phyloP scores from a whole-genome alignment of 306 rosid species.

The Rosa chinensis region DNA sequence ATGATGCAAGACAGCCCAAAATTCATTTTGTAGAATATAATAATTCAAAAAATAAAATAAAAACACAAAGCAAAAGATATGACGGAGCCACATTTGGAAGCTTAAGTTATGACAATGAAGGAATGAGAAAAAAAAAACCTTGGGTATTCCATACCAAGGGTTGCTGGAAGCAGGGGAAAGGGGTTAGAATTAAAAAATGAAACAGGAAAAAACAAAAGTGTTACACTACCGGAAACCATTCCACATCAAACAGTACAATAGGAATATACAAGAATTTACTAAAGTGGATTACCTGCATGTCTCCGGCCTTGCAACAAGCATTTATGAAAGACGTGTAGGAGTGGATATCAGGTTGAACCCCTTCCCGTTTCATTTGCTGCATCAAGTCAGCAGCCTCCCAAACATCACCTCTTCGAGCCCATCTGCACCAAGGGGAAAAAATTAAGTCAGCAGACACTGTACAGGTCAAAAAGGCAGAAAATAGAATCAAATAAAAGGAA shows the following conservation, averaged over 20 bases:
- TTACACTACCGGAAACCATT: neutral
- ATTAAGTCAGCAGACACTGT: conserved; percentile 8
- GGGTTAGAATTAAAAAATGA: neutral
- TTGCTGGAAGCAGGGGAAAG: neutral
- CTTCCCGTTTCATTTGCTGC: conserved; percentile 88
- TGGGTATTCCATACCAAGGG: neutral
- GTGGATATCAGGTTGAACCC: conserved; percentile 83
- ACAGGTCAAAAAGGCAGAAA: conserved; percentile 7
- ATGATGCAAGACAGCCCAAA: neutral
- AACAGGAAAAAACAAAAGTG: neutral
- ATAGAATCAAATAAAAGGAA: neutral
- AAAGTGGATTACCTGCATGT: conserved; percentile 63
- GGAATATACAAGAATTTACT: neutral
- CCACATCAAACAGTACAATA: neutral
- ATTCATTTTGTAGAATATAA: neutral
- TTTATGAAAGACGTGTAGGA: conserved; percentile 91
- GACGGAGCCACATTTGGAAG: neutral
- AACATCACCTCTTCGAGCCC: conserved; percentile 98
- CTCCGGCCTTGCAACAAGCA: conserved; percentile 97
- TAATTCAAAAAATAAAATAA: neutral
- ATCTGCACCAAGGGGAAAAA: conserved; percentile 42
- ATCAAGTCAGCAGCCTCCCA: conserved; percentile 99
- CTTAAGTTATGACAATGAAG: neutral
- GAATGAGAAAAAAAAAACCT: neutral
- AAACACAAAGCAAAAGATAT: neutral